phyloP scores from a whole-genome alignment of 2,329 filamentous ascomycete genomes.

The Mariannaea sp. region DNA sequence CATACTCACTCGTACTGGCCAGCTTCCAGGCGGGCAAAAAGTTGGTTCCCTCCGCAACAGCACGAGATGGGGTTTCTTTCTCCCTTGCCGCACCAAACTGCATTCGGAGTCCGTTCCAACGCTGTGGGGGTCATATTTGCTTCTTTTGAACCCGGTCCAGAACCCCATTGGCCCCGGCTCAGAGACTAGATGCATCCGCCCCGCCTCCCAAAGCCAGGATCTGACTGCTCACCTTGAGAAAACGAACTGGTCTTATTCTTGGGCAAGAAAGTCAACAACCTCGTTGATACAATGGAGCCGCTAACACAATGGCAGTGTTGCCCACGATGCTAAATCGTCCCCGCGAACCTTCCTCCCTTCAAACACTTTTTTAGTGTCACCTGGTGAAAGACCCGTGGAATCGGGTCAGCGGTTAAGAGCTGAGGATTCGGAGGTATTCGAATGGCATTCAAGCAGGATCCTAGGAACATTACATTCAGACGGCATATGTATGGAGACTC shows the following conservation, averaged over 20 bases:
- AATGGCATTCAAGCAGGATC: no score
- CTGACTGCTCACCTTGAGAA: slow-evolving; percentile 21
- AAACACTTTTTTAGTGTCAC: no score
- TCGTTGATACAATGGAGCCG: slow-evolving; percentile 7
- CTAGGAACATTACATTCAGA: no score
- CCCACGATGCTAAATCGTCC: no score
- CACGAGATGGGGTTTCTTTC: not conserved
- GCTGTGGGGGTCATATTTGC: slow-evolving; percentile 34
- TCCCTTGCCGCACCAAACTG: slow-evolving; percentile 18
- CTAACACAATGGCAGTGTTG: not conserved
- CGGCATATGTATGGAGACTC: no score
- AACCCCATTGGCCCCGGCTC: slow-evolving; percentile 28
- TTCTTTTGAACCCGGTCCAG: slow-evolving; percentile 32
- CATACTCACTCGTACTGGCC: no score
- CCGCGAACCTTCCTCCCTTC: no score
- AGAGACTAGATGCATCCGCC: slow-evolving; percentile 22
- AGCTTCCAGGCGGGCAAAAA: no score
- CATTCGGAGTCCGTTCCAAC: slow-evolving; percentile 13
- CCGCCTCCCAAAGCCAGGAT: slow-evolving; percentile 19
- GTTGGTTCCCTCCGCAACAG: not conserved
- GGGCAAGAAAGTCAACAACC: not conserved
- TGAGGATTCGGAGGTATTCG: no score
- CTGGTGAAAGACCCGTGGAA: no score
- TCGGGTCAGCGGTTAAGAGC: no score
- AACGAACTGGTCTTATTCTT: not conserved